Base-by-base conservation (phyloP, 2,329 filamentous ascomycete genomes). In the Podosphaera xanthii region DNA sequence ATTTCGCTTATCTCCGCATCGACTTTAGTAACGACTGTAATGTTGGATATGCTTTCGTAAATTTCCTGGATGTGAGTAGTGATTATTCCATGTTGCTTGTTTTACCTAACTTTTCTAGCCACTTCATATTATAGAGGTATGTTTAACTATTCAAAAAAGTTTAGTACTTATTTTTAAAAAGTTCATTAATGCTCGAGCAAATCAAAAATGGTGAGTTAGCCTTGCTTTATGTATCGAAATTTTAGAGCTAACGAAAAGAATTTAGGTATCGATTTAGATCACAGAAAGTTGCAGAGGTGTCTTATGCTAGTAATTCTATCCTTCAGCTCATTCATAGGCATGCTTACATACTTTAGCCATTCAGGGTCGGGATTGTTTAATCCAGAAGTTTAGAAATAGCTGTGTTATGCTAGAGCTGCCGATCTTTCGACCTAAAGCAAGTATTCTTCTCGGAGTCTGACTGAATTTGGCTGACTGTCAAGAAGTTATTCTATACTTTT, bases 41-140 rank as follows among this genome's bases (percentile, higher is more conserved):
- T 69, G 91, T 97, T 60, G 92, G 92, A 53, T 97, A 97, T 71
- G 91, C 89, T 0, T 98, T 97, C 71, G 88, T 98, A 73, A 96
- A 98, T 71, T 96, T 97, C 65, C 79, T 83, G 50, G 82, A 89
- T 69, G 83, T 86, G 71, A 78, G 83, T 61, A 8, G 12, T 33
- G 31, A 8, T 38, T 7, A 44, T 35, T 35, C n/a, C 33, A 8
- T 35, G 55, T 31, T 4, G 49, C 34, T 59, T 31, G 33, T 46
- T 35, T 31, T 57, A 62, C 56, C 72, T 79, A 67, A 81, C 67
- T 56, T 56, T 31, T 38, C 9, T 61, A 86, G 80, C 81, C 87
- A 0, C 74, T 84, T 61, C 81, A 87, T 69, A 88, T 92, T 61
- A 79, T 88, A 59, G 75, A 82, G 63, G 83, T 85, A 64, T 12